Evolutionary conservation across 352 stramenopile genomes (phyloP).

Genomic region (Hyaloperonospora arabidopsidis): DNA sequence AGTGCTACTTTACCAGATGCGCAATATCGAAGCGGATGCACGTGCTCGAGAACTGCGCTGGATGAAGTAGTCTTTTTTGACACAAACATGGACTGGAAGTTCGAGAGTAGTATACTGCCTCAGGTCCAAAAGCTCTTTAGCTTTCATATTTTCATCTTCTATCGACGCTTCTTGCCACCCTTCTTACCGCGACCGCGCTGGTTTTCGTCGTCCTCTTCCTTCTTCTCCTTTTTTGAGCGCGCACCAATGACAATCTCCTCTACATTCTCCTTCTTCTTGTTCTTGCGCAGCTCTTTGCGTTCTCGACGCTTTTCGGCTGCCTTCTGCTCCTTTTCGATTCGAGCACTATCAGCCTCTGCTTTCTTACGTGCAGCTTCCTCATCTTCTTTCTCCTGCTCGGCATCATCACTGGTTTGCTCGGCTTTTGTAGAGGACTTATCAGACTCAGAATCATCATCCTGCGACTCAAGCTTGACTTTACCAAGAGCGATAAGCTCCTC

Average conservation of each 20-base stretch:
- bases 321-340: constrained; percentile 69
- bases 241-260: constrained; percentile 51
- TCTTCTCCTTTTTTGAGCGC: constrained; percentile 34
- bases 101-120: too few relatives aligned
- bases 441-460: constrained; percentile 1
- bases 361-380: constrained; percentile 25
- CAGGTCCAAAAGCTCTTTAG: too few relatives aligned
- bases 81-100: too few relatives aligned
- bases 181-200: constrained; percentile 34
- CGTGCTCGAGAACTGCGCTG: too few relatives aligned
- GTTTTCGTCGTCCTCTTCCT: constrained; percentile 32
- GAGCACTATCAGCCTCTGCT: constrained; percentile 38
- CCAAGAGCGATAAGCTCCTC: constrained; percentile 43
- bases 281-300: constrained; percentile 77
- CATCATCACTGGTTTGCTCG: constrained; percentile 11
- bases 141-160: constrained; percentile 3
- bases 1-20: background rate
- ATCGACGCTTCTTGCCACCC: constrained; percentile 28
- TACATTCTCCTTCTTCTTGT: constrained; percentile 71
- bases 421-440: constrained; percentile 4
- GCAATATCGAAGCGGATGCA: background rate
- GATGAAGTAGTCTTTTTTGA: too few relatives aligned
- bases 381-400: constrained; percentile 30
- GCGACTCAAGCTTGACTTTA: constrained; percentile 21
- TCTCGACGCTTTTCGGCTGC: constrained; percentile 70